A percentile compares a stretch with the other conserved stretches of the same genome.
Evolutionary conservation across 31 red algal genomes (phyloP).

Genomic region (Asparagopsis taxiformis): DNA sequence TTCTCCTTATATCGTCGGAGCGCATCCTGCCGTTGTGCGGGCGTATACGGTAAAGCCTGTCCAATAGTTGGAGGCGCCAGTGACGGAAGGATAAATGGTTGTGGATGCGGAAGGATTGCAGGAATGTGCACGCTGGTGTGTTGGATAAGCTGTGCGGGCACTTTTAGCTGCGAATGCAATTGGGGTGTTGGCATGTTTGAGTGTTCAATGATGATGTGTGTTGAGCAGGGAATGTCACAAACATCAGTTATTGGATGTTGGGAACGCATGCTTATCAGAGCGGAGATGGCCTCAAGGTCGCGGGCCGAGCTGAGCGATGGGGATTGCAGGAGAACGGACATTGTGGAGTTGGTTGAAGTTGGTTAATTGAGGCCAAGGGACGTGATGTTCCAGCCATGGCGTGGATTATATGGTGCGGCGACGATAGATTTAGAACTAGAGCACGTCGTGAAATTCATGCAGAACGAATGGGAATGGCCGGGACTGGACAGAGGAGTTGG

Average conservation of each 20-base stretch:
- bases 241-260: not conserved
- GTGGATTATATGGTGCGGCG: too few species aligned
- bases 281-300: conserved; percentile 15
- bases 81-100: not conserved
- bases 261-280: conserved; percentile 26
- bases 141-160: too few species aligned
- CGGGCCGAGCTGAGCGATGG: conserved; percentile 1
- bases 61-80: not conserved
- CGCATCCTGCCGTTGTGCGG: conserved; percentile 15
- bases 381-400: too few species aligned
- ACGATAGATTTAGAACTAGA: too few species aligned
- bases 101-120: not conserved
- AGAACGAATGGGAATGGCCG: not conserved
- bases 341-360: not conserved
- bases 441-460: too few species aligned
- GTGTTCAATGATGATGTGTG: too few species aligned
- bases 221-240: too few species aligned
- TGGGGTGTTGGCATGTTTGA: too few species aligned
- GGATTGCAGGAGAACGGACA: not conserved
- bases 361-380: too few species aligned
- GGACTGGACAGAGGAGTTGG: not conserved
- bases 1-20: conserved; percentile 40
- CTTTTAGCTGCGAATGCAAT: too few species aligned
- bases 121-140: too few species aligned
- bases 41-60: conserved; percentile 15